Percentiles rank a stretch among this genome's conserved stretches.
Evolutionary conservation across 306 rosid genomes (phyloP).

Genomic region (Castanea crenata): DNA sequence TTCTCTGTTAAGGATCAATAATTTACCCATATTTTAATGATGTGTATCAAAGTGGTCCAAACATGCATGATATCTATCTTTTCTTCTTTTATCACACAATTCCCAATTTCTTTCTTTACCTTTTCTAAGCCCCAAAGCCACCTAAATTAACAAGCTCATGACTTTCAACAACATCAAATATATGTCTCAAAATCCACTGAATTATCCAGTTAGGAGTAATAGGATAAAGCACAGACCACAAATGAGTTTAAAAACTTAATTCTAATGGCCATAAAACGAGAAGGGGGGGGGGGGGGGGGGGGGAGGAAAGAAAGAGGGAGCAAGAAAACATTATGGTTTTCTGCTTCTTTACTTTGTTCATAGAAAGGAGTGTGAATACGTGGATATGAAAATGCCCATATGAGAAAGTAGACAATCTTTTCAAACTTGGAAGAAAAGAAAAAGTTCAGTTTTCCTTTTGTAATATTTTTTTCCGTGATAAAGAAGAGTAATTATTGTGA

Average conservation of each 20-base stretch:
- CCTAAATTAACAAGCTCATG: not conserved
- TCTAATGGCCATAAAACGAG: not conserved
- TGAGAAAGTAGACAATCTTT: constrained; percentile 34
- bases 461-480: constrained; percentile 42
- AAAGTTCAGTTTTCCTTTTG: constrained; percentile 24
- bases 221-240: too few relatives aligned
- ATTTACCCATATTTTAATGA: not conserved
- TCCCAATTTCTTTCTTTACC: not conserved
- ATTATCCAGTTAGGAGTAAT: too few relatives aligned
- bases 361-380: constrained; percentile 82
- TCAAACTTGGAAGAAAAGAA: constrained; percentile 45
- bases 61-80: not conserved
- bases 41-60: not conserved
- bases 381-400: constrained; percentile 47
- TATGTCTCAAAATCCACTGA: too few relatives aligned
- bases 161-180: too few relatives aligned
- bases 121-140: not conserved
- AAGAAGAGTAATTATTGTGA: constrained; percentile 73
- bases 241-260: too few relatives aligned
- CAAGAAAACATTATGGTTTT: not conserved
- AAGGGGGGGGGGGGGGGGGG: not conserved
- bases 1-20: not conserved
- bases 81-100: not conserved
- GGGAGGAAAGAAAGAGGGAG: not conserved
- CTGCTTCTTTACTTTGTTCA: constrained; percentile 50